Evolutionary conservation across 2,329 filamentous ascomycete genomes (phyloP).

Genomic region (Hypomyces rosellus): DNA sequence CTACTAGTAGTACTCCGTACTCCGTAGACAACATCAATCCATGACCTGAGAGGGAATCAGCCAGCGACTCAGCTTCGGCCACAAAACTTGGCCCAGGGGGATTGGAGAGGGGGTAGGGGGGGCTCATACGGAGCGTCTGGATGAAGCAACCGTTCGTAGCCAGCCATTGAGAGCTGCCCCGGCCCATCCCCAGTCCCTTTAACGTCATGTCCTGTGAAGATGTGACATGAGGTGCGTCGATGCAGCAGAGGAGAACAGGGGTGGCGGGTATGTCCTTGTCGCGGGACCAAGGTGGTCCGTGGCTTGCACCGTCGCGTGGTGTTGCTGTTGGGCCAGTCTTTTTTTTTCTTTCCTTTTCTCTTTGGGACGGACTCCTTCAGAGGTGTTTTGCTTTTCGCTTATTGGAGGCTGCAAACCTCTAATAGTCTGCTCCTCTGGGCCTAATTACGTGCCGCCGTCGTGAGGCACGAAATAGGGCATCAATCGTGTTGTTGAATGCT

Average conservation of each 20-base stretch:
- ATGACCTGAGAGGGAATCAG: constrained; percentile 6
- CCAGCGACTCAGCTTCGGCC: background rate
- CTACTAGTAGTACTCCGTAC: too few species aligned
- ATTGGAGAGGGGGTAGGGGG: constrained; percentile 6
- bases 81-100: constrained; percentile 6
- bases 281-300: constrained; percentile 8
- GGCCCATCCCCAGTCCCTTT: background rate
- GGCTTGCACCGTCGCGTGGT: constrained; percentile 9
- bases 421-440: too few species aligned
- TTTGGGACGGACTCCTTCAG: too few species aligned
- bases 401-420: too few species aligned
- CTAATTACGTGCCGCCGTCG: too few species aligned
- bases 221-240: constrained; percentile 10
- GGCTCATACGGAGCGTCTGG: constrained; percentile 2
- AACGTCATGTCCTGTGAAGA: constrained; percentile 2
- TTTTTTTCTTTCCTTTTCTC: background rate
- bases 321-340: constrained; percentile 1
- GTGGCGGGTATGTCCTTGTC: constrained; percentile 11
- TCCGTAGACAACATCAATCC: constrained; percentile 6
- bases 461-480: too few species aligned
- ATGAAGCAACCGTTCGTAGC: background rate
- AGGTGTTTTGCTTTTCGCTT: background rate
- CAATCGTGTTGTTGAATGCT: too few species aligned
- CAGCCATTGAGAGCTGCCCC: background rate
- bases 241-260: constrained; percentile 9